phyloP scores from a whole-genome alignment of 2,329 filamentous ascomycete genomes.

The Incumbomyces delicatus region DNA sequence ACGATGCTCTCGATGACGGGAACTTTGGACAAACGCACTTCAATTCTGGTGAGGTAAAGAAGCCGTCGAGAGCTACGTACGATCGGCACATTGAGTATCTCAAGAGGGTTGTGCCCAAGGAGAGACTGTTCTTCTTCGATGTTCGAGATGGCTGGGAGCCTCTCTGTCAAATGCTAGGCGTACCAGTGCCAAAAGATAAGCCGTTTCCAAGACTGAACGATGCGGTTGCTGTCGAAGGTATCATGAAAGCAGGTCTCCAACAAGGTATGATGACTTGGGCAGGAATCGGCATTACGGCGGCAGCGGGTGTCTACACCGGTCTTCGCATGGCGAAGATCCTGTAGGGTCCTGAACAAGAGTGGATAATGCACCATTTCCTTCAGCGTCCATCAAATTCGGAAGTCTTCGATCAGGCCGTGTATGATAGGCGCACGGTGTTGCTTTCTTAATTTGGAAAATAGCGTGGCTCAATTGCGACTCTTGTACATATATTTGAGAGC shows the following conservation, averaged over 20 bases:
- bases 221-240: conserved; percentile 17
- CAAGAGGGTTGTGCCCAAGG: conserved; percentile 21
- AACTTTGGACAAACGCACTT: conserved; percentile 18
- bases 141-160: conserved; percentile 24
- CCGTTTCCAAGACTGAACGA: conserved; percentile 21
- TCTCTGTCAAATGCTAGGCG: conserved; percentile 20
- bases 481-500: too few relatives aligned
- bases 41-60: conserved; percentile 15
- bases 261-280: conserved; percentile 25
- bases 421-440: too few relatives aligned
- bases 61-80: conserved; percentile 18
- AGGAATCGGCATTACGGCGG: conserved; percentile 10
- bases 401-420: too few relatives aligned
- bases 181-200: conserved; percentile 20
- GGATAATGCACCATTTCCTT: too few relatives aligned
- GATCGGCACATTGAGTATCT: conserved; percentile 20
- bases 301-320: conserved; percentile 1
- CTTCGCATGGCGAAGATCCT: conserved; percentile 2
- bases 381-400: too few relatives aligned
- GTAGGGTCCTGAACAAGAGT: background rate
- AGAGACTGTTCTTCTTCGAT: conserved; percentile 29
- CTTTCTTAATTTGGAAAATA: too few relatives aligned
- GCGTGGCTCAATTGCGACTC: too few relatives aligned
- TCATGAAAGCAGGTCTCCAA: conserved; percentile 21
- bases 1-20: conserved; percentile 18